Conservation (phyloP, 164 flowering plant genomes). For the Amborella trichopoda region DNA sequence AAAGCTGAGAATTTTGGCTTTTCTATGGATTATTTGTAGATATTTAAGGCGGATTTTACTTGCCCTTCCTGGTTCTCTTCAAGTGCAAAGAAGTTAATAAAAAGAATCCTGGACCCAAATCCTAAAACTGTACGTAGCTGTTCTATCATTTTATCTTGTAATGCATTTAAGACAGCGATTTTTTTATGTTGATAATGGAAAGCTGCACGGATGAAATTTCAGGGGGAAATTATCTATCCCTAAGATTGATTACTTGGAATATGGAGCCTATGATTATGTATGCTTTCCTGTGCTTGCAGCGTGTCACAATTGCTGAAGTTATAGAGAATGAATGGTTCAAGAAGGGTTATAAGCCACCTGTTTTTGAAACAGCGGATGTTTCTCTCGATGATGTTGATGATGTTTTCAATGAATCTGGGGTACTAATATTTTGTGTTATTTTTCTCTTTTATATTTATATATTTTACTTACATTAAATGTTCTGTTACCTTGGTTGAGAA, state of each 20-base stretch:
- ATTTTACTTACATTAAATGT: neutral
- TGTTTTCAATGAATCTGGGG: slow-evolving; percentile 55
- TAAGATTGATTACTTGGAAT: too few relatives aligned
- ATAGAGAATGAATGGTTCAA: slow-evolving; percentile 98
- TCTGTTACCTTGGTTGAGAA: neutral
- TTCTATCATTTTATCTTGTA: slow-evolving; percentile 1
- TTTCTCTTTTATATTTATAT: neutral
- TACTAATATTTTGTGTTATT: slow-evolving; percentile 15
- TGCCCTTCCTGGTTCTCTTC: slow-evolving; percentile 95
- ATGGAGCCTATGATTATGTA: too few relatives aligned
- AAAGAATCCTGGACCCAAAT: slow-evolving; percentile 81
- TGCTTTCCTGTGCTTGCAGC: slow-evolving; percentile 47
- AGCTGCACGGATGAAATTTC: too few relatives aligned
- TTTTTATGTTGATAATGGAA: too few relatives aligned
- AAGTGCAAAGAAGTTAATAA: slow-evolving; percentile 80
- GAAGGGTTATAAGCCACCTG: slow-evolving; percentile 83
- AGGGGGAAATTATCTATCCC: too few relatives aligned
- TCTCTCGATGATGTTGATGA: slow-evolving; percentile 72
- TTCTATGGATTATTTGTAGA: slow-evolving; percentile 42
- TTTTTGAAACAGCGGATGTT: slow-evolving; percentile 52
- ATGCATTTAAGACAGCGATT: too few relatives aligned
- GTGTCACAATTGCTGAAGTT: slow-evolving; percentile 69
- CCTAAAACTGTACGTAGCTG: slow-evolving; percentile 46
- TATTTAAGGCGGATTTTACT: slow-evolving; percentile 72
- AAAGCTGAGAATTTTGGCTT: too few relatives aligned